phyloP scores from a whole-genome alignment of 345 rosid species.

The Excoecaria agallocha region DNA sequence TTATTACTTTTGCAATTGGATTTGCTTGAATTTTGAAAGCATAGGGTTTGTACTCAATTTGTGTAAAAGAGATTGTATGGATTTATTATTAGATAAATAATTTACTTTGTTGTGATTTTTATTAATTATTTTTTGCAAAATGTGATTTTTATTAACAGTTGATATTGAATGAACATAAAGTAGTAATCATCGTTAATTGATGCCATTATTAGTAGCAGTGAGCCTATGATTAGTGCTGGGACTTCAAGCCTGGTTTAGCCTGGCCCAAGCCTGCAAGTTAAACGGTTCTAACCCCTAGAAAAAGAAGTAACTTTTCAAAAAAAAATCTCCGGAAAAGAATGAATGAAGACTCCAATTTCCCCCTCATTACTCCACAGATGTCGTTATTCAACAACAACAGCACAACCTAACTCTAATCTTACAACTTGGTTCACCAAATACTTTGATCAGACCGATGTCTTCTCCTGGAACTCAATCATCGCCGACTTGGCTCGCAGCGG shows the following conservation, averaged over 20 bases:
- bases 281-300: no score
- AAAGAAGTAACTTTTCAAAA: no score
- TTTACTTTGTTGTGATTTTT: background rate
- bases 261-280: no score
- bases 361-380: conserved; percentile 20
- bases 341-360: conserved; percentile 41
- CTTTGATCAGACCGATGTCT: conserved; percentile 64
- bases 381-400: conserved; percentile 30
- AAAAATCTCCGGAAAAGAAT: background rate
- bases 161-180: background rate
- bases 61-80: conserved; percentile 6
- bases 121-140: background rate
- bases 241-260: no score
- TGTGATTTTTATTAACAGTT: background rate
- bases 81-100: background rate
- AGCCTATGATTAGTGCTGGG: no score
- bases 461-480: conserved; percentile 88
- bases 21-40: background rate
- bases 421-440: conserved; percentile 59
- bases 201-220: no score
- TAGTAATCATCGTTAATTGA: no score
- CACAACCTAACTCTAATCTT: conserved; percentile 40
- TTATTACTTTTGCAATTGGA: conserved; percentile 11
- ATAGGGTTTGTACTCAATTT: background rate
- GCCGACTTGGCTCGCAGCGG: conserved; percentile 77